Evolutionary conservation across 768 basidiomycete species (phyloP).

Genomic region (Russula olivacea): DNA sequence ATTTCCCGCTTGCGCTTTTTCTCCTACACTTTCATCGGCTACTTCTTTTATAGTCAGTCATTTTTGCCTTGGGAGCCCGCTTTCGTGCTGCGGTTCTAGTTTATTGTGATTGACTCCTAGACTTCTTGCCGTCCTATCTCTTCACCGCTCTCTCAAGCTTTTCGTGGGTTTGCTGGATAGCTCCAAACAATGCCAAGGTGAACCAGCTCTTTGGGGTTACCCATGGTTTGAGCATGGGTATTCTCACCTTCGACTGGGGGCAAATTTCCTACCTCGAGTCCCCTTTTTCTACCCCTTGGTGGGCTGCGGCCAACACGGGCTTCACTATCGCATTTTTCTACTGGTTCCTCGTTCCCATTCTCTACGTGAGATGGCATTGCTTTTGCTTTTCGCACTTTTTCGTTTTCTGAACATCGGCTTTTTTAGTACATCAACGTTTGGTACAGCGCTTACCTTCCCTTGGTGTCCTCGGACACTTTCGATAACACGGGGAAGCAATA

Average conservation of each 20-base stretch:
- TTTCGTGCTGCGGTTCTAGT: neutral
- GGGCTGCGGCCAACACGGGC: slow-evolving; percentile 69
- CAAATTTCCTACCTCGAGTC: slow-evolving; percentile 48
- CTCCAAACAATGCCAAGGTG: slow-evolving; percentile 58
- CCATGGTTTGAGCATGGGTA: slow-evolving; percentile 46
- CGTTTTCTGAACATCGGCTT: neutral
- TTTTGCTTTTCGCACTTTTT: neutral
- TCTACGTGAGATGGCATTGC: slow-evolving; percentile 37
- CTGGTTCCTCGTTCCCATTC: slow-evolving; percentile 56
- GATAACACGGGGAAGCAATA: slow-evolving; percentile 56
- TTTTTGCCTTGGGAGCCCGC: slow-evolving; percentile 56
- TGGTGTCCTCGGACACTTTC: slow-evolving; percentile 59
- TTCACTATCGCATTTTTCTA: slow-evolving; percentile 62
- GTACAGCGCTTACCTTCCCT: slow-evolving; percentile 33
- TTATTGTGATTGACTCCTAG: neutral
- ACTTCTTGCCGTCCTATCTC: slow-evolving; percentile 14
- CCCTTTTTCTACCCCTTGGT: slow-evolving; percentile 76
- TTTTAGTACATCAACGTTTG: slow-evolving; percentile 31
- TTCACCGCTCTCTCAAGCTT: slow-evolving; percentile 31
- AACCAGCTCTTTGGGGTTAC: slow-evolving; percentile 71
- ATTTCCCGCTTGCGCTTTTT: slow-evolving; percentile 52
- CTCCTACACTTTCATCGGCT: slow-evolving; percentile 37
- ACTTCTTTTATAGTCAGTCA: slow-evolving; percentile 45
- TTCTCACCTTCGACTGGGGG: no score
- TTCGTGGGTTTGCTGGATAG: slow-evolving; percentile 60